A percentile compares a stretch with the other conserved stretches of the same genome.
phyloP scores from a whole-genome alignment of 2,329 filamentous ascomycete species.

The Exophiala phaeomuriformis region DNA sequence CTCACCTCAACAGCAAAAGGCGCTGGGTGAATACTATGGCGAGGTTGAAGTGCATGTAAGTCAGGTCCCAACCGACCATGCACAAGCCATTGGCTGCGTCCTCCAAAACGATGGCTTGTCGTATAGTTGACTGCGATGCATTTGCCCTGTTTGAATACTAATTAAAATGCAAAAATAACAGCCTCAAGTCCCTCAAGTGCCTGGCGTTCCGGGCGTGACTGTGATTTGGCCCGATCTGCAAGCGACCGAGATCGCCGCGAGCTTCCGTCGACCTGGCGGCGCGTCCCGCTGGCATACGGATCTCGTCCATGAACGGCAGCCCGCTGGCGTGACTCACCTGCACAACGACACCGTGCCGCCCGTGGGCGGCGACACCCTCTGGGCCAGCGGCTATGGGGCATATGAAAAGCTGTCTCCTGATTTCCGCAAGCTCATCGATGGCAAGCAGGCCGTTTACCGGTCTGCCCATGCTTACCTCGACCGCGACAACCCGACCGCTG shows the following conservation, averaged over 20 bases:
- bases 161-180: constrained; percentile 38
- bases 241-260: constrained; percentile 53
- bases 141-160: too few relatives aligned
- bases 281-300: constrained; percentile 52
- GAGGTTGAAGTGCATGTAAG: constrained; percentile 43
- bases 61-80: constrained; percentile 31
- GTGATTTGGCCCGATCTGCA: constrained; percentile 50
- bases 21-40: constrained; percentile 30
- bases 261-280: constrained; percentile 53
- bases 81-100: too few relatives aligned
- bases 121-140: too few relatives aligned
- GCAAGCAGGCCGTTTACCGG: constrained; percentile 37
- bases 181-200: constrained; percentile 52
- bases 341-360: constrained; percentile 44
- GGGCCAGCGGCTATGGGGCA: constrained; percentile 47
- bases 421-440: constrained; percentile 30
- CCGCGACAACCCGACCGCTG: constrained; percentile 44
- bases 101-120: too few relatives aligned
- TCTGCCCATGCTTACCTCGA: constrained; percentile 44
- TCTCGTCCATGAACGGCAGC: constrained; percentile 49
- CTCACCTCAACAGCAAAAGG: constrained; percentile 34
- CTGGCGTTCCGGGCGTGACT: constrained; percentile 44
- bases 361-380: constrained; percentile 44
- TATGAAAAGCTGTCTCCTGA: constrained; percentile 48
- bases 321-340: constrained; percentile 49